Evolutionary conservation across 2,329 filamentous ascomycete species (phyloP), one percentile per base, ranked within the genome.

Genomic region (Aureobasidium sp.): DNA sequence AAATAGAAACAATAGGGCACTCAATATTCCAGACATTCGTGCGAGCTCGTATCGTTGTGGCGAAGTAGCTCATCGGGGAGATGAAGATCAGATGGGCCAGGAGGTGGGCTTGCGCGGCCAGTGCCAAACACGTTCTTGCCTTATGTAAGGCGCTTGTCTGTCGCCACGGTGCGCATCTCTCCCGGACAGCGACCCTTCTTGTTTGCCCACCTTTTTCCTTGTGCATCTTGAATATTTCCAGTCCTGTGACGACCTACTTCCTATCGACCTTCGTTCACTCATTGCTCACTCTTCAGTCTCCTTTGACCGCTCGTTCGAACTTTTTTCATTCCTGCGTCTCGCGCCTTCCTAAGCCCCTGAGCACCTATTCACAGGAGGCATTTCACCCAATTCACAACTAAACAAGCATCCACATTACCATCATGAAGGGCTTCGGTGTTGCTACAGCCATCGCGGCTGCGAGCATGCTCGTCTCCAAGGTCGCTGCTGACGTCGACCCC

Each of bases 401-500:
- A 61, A 37, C 47, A 36, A 51, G 29, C n/a, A 53, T 47, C 39
- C 36, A 41, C 29, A 62, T 39, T 17, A 31, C 37, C 49, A 62
- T 20, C 20, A 63, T 63, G 62, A 63, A 60, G 56, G 62, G 55
- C 44, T 70, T 82, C 75, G 68, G 76, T 64, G 65, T 79, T 70
- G 76, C 77, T 61, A 74, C 77, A 52, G 68, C 74, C 63, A 71
- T 82, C 64, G 80, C 80, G 67, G 76, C 80, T 66, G 78, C 82
- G 65, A 80, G 80, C 68, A 75, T 86, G 58, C 74, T 84, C 64
- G 76, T 78, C 51, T 74, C 77, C 66, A 71, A 77, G 68, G 77
- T 76, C 66, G 70, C 77, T 58, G 83, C 84, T 60, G 81, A 82
- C 66, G 74, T 88, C 61, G 84, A 85, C 67, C 80, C 85, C 64